Evolutionary conservation across 2,329 filamentous ascomycete species (phyloP), one percentile per base, ranked within the genome.

Genomic region (Nemania abortiva): DNA sequence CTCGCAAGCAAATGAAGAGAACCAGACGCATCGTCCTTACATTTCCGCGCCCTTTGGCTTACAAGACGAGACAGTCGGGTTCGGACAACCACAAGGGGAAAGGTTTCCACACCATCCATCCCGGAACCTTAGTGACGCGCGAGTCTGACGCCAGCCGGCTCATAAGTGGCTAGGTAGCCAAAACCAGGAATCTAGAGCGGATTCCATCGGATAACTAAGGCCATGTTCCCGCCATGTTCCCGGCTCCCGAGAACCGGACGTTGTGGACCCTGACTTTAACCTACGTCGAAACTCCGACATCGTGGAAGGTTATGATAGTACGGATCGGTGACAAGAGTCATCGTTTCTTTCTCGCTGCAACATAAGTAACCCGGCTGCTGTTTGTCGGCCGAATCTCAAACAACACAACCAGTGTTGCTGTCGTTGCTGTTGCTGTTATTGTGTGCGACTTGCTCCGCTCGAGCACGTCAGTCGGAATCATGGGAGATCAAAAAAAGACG

Each of bases 41-140:
- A 1, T 42, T 50, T 55, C 11, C 18, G 27, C 66, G 66, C 66
- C 66, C 63, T 69, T 63, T 15, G 9, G 22, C 13, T 6, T 31
- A 62, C 34, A 54, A 49, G 13, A 31, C 27, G 37, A 34, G 20
- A 37, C 50, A 18, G 13, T 39, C 22, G 9, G 31, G 13, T 4
- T 27, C 58, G 18, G 7, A 20, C 27, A 52, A 2, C 47, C 57
- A 20, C 6, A 45, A 62, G 53, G 54, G 50, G 64, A 52, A 56
- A 57, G 22, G 42, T 49, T 31, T 55, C 49, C 6, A 34, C 37
- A 20, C 37, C 13, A 42, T 42, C 37, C 7, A 42, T 29, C 20
- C 10, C 52, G 18, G 47, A 37, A 39, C 42, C 15, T 49, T 45
- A n/a, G 11, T 45, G 7, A 11, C n/a, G 6, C n/a, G 22, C 24